Conservation (phyloP, 2,329 filamentous ascomycete species). For the Rhexocercosporidium sp. region DNA sequence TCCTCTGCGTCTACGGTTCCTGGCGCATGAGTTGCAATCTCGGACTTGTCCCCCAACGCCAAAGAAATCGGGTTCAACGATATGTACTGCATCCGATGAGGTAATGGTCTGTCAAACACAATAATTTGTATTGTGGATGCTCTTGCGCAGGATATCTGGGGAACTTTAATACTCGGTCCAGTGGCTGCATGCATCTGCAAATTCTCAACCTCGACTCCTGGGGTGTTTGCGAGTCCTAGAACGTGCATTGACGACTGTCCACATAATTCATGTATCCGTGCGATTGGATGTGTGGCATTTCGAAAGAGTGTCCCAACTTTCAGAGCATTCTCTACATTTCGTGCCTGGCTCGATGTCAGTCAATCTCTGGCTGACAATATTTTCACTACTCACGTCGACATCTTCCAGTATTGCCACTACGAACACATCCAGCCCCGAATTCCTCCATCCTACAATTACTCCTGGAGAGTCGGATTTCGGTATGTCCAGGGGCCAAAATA, state of each 20-base stretch:
- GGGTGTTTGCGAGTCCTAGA: conserved; percentile 78
- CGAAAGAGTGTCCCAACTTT: conserved; percentile 83
- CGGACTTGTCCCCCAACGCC: conserved; percentile 76
- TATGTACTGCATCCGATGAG: conserved; percentile 93
- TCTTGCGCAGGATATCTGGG: conserved; percentile 74
- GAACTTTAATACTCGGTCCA: conserved; percentile 59
- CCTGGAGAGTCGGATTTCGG: conserved; percentile 74
- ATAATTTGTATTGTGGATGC: conserved; percentile 84
- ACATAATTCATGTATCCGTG: conserved; percentile 83
- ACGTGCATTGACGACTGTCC: conserved; percentile 84
- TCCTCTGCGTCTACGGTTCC: conserved; percentile 74
- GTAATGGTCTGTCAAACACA: conserved; percentile 84
- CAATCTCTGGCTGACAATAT: conserved; percentile 19
- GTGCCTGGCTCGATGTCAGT: conserved; percentile 43
- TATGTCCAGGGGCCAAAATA: conserved; percentile 97
- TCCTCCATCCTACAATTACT: conserved; percentile 93
- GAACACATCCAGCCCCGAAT: conserved; percentile 88
- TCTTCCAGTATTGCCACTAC: conserved; percentile 89
- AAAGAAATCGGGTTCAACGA: conserved; percentile 89
- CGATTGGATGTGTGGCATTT: conserved; percentile 78
- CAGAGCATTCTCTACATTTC: conserved; percentile 86
- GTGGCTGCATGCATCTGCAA: conserved; percentile 70
- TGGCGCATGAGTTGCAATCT: conserved; percentile 46
- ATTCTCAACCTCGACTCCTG: conserved; percentile 62
- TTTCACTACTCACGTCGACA: conserved; percentile 71